These are phyloP conservation scores for Plicaturopsis crispa DNA, from an alignment of 768 basidiomycete genomes.

Conservation along the genomic window DNA sequence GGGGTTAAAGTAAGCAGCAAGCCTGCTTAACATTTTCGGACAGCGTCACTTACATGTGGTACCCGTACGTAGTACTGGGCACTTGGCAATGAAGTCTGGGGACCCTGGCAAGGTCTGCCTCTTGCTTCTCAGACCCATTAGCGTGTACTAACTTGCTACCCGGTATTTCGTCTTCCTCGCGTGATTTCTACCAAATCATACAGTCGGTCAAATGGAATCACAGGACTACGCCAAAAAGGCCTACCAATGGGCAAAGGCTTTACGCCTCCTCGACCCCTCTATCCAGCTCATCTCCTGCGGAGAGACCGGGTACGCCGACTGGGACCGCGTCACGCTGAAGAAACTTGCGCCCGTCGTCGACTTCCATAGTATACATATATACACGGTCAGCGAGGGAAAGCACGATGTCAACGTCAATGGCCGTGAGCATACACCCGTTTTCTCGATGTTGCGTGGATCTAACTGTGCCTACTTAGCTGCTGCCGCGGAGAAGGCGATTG, in stretches of 20 bases:
- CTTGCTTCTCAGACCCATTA: neutral
- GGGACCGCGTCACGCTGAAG: constrained; percentile 32
- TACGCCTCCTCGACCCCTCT: constrained; percentile 46
- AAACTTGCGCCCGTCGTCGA: constrained; percentile 40
- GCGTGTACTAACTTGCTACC: neutral
- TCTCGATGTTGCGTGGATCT: neutral
- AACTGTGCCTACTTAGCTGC: constrained; percentile 24
- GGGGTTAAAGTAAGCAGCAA: constrained; percentile 25
- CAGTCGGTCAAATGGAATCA: constrained; percentile 49
- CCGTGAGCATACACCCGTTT: constrained; percentile 22
- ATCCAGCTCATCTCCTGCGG: constrained; percentile 53
- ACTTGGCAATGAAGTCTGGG: constrained; percentile 49
- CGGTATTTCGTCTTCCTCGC: no score
- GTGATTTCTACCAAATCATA: no score
- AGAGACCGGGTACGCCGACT: constrained; percentile 35
- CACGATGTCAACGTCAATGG: constrained; percentile 49
- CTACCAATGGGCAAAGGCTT: constrained; percentile 54
- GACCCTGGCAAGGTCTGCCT: constrained; percentile 38
- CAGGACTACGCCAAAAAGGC: constrained; percentile 49
- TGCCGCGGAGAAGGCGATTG: constrained; percentile 45
- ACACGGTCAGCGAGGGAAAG: constrained; percentile 33
- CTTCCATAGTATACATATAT: constrained; percentile 40
- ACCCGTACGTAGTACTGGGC: constrained; percentile 24
- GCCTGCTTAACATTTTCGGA: no score
- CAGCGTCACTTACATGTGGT: no score